Percentiles rank a stretch among this genome's conserved stretches.
These are phyloP conservation scores for Tricholoma furcatifolium DNA, from an alignment of 768 basidiomycete species.

Conservation along the genomic window DNA sequence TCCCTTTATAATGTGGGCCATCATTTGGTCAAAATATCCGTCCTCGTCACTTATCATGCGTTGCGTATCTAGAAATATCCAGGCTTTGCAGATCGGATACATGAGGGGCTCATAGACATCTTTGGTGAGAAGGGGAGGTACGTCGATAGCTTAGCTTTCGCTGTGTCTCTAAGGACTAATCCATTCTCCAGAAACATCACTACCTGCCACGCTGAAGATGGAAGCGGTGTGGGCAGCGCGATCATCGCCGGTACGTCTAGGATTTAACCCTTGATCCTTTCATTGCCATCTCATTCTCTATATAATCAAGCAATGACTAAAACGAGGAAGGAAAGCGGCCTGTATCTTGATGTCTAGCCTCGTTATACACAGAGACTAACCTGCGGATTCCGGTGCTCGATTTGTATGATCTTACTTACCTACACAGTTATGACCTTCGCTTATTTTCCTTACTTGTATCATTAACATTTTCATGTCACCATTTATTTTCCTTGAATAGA, in stretches of 20 bases:
- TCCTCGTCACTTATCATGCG: neutral
- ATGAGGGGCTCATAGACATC: conserved; percentile 90
- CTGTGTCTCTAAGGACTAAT: neutral
- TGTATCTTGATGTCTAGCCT: conserved; percentile 47
- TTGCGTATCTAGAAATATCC: conserved; percentile 84
- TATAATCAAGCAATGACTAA: conserved; percentile 80
- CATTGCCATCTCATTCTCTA: neutral
- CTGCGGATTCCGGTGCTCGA: no score
- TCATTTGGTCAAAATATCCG: neutral
- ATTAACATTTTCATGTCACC: no score
- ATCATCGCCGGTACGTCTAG: conserved; percentile 74
- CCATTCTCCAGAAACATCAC: conserved; percentile 52
- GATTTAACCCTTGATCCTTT: neutral
- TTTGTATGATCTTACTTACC: no score
- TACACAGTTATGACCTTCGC: no score
- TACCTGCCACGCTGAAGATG: conserved; percentile 86
- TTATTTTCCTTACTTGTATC: no score
- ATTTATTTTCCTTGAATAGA: no score
- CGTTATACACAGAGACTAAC: no score
- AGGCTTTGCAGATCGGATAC: conserved; percentile 88
- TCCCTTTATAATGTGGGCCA: conserved; percentile 86
- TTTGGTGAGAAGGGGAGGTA: conserved; percentile 95
- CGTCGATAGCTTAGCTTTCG: conserved; percentile 26
- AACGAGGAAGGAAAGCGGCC: conserved; percentile 65
- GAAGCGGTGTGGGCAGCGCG: conserved; percentile 93